phyloP scores from a whole-genome alignment of 1,284 basidiomycete genomes.

The Cryptococcus sp. region DNA sequence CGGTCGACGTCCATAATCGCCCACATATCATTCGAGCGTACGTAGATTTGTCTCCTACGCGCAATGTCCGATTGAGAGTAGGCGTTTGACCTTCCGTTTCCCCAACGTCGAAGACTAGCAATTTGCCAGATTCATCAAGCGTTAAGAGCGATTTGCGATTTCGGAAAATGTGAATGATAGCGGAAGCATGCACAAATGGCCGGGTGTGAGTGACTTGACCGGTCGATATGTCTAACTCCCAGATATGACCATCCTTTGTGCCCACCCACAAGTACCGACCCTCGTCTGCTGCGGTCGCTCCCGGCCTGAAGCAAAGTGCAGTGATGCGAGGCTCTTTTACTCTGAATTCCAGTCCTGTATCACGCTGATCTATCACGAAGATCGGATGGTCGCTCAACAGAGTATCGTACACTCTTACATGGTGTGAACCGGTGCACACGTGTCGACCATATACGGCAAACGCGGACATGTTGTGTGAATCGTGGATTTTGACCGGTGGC shows the following conservation, averaged over 20 bases:
- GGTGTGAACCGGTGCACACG: constrained; percentile 65
- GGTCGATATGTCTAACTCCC: constrained; percentile 72
- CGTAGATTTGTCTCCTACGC: constrained; percentile 77
- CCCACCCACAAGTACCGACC: constrained; percentile 74
- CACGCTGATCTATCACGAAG: constrained; percentile 64
- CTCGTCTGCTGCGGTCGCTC: constrained; percentile 55
- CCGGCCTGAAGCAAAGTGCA: constrained; percentile 71
- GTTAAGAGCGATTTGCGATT: constrained; percentile 69
- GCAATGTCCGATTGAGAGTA: constrained; percentile 63
- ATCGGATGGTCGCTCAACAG: constrained; percentile 47
- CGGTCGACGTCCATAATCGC: constrained; percentile 71
- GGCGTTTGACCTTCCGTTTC: constrained; percentile 23
- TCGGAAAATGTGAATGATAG: constrained; percentile 72
- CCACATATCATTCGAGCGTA: constrained; percentile 73
- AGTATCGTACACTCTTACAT: constrained; percentile 62
- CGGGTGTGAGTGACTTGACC: constrained; percentile 63
- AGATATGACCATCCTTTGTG: constrained; percentile 81
- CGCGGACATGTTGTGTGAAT: constrained; percentile 55
- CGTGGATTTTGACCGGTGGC: constrained; percentile 44
- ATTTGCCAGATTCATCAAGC: constrained; percentile 80
- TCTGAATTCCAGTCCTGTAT: constrained; percentile 59
- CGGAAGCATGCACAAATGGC: constrained; percentile 64
- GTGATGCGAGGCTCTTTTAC: constrained; percentile 71
- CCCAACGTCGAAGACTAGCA: constrained; percentile 63
- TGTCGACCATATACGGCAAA: constrained; percentile 65